Conservation (phyloP, 139 green algal species). For the Chlorella sp. region DNA sequence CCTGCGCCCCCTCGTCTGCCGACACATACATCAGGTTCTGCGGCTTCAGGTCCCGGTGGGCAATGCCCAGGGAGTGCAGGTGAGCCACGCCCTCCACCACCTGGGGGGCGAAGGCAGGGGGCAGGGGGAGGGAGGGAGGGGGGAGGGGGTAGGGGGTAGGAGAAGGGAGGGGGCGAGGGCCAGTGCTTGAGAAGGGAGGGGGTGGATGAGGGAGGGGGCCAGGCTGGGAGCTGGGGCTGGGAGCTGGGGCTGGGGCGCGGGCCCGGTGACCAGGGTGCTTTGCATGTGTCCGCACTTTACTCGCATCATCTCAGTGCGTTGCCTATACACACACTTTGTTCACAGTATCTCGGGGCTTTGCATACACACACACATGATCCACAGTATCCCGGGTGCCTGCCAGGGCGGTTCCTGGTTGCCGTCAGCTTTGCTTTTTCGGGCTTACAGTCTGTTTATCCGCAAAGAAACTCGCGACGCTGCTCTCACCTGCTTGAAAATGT, state of each 20-base stretch:
- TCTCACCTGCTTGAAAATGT: conserved; percentile 32
- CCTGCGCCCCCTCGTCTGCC: conserved; percentile 16
- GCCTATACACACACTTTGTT: too few relatives aligned
- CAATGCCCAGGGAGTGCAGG: conserved; percentile 51
- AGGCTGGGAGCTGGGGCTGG: background rate
- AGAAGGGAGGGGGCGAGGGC: background rate
- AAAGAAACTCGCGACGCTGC: too few relatives aligned
- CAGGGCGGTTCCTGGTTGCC: too few relatives aligned
- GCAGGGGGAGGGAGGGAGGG: background rate
- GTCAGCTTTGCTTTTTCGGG: too few relatives aligned
- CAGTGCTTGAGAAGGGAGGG: background rate
- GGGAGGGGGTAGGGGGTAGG: background rate
- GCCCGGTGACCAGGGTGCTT: background rate
- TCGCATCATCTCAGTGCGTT: too few relatives aligned
- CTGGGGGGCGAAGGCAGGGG: background rate
- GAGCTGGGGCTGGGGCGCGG: too few relatives aligned
- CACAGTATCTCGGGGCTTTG: too few relatives aligned
- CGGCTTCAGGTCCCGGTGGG: conserved; percentile 80
- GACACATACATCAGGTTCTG: conserved; percentile 76
- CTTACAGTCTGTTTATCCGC: too few relatives aligned
- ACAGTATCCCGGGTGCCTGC: too few relatives aligned
- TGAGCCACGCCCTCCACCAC: conserved; percentile 30
- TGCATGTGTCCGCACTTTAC: too few relatives aligned
- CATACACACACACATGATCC: too few relatives aligned
- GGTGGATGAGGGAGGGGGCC: background rate